Evolutionary conservation across 164 flowering plant species (phyloP), one percentile per base, ranked within the genome.

Genomic region (Vitis amurensis): DNA sequence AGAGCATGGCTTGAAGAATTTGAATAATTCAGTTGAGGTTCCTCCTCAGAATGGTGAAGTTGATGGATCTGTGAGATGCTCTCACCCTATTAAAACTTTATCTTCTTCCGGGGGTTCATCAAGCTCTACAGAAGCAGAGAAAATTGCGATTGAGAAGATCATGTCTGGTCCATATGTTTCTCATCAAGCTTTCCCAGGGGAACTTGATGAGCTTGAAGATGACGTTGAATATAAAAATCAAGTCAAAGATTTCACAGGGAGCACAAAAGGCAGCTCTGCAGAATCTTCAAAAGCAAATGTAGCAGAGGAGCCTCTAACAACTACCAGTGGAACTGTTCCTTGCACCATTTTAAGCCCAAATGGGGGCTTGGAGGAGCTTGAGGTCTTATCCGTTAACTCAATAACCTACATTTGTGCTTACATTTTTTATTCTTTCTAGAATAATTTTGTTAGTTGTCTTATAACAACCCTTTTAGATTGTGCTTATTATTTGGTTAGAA

Each of bases 321-420:
- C 70, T 27, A 71, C 61, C 50, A 79, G 58, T 63, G 78, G 27
- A 62, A 61, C 71, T 44, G 56, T 74, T 71, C 56, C 74, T 55
- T 71, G 57, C 13, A 57, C 59, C 19, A 37, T 66, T 70, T 65
- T 64, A 63, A 67, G 68, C 50, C 76, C 70, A 44, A 78, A 59
- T 57, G 85, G 81, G 27, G 80, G 79, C 74, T 67, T 87, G 59
- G 98, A 91, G 77, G 98, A 92, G 81, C 96, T 92, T 70, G 98
- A 91, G 98, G 98, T 90, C 37, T 68, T 70, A 1, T 71, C 52
- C 68, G 58, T 60, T 61, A 55, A 59, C 76, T 66, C 51, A 67
- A 9, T 50, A 17, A 50, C 58, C 52, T 49, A 1, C 6, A 11
- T 44, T 55, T 64, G 66, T 27, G 3, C 53, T 1, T 7, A 53